Conservation (phyloP, 225 moss, liverwort and hornwort species). For the Marchantia polymorpha region DNA sequence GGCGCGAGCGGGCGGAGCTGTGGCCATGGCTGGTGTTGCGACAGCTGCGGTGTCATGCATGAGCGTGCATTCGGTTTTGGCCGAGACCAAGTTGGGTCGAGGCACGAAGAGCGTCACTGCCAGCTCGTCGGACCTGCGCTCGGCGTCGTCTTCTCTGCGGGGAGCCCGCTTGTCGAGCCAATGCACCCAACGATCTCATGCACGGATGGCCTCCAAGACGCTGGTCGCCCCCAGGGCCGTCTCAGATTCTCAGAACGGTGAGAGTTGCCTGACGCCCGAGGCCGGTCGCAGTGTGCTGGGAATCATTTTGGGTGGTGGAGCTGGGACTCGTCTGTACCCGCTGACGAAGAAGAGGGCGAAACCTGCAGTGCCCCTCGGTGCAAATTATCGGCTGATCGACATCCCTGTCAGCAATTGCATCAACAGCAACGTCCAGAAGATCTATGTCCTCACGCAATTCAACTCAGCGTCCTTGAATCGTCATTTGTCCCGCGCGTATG, state of each 20-base stretch:
- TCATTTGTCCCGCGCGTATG: constrained; percentile 94
- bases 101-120: neutral
- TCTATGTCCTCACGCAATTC: constrained; percentile 97
- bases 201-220: neutral
- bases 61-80: neutral
- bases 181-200: neutral
- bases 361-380: constrained; percentile 93
- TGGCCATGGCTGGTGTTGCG: constrained; percentile 21
- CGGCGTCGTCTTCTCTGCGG: constrained; percentile 8
- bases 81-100: constrained; percentile 4
- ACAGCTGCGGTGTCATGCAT: constrained; percentile 3
- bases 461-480: constrained; percentile 94
- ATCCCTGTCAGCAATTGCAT: constrained; percentile 99
- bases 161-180: constrained; percentile 22
- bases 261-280: constrained; percentile 39
- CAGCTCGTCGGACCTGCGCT: constrained; percentile 18
- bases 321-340: constrained; percentile 87
- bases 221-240: constrained; percentile 36
- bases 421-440: constrained; percentile 95
- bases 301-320: constrained; percentile 94
- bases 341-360: constrained; percentile 98
- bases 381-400: constrained; percentile 93
- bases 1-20: neutral
- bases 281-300: constrained; percentile 76
- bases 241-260: constrained; percentile 36